phyloP scores from a whole-genome alignment of 2,329 filamentous ascomycete genomes.

The Zelopaecilomyces penicillatus region DNA sequence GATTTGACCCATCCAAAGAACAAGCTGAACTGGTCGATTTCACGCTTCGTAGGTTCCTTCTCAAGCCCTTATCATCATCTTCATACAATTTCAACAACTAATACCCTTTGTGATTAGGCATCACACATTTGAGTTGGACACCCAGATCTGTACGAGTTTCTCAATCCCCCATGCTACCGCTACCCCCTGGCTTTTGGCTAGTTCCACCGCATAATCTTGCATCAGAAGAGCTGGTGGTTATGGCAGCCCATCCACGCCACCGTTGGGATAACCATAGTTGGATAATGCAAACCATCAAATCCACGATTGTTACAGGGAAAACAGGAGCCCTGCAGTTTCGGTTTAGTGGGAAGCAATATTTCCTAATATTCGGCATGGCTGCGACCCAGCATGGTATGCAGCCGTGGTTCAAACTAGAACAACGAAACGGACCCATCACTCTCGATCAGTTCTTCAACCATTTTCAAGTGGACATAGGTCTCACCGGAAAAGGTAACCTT shows the following conservation, averaged over 20 bases:
- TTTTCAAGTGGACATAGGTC: neutral
- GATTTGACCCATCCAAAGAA: neutral
- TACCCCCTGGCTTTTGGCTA: slow-evolving; percentile 3
- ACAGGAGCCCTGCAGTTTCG: neutral
- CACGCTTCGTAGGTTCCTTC: neutral
- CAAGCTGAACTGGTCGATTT: neutral
- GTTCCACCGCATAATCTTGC: neutral
- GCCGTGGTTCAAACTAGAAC: neutral
- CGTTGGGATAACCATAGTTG: neutral
- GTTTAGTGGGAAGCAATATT: neutral
- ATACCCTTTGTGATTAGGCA: neutral
- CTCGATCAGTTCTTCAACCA: neutral
- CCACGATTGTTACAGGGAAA: neutral
- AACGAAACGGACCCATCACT: neutral
- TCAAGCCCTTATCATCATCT: neutral
- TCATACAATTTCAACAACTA: no score
- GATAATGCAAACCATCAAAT: neutral
- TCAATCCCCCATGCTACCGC: neutral
- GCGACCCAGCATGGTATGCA: neutral
- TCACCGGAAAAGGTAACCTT: neutral
- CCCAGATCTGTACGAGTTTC: neutral
- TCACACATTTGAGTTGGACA: neutral
- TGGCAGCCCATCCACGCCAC: neutral
- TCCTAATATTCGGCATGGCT: neutral
- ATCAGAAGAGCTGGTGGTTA: neutral